A percentile compares a stretch with the other conserved stretches of the same genome.
phyloP scores from a whole-genome alignment of 1,284 basidiomycete genomes.

The Ceratobasidium sp. region DNA sequence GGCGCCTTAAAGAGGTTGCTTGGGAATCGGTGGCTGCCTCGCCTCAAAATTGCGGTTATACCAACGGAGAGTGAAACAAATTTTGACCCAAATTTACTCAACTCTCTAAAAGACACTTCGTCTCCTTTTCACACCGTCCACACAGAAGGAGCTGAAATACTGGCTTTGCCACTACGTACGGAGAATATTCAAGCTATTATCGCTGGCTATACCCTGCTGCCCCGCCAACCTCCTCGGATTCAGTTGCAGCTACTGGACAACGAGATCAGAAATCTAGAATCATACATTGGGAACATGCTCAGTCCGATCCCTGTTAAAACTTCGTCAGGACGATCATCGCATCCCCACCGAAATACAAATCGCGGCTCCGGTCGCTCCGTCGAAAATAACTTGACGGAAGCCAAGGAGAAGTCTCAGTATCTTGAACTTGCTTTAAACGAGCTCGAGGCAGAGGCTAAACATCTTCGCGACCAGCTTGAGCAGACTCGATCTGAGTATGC shows the following conservation, averaged over 20 bases:
- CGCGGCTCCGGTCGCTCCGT: neutral
- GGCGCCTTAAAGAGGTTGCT: neutral
- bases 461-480: neutral
- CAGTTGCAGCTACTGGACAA: neutral
- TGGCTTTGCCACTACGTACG: neutral
- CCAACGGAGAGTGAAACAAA: neutral
- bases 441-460: neutral
- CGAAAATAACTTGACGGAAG: neutral
- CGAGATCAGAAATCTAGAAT: neutral
- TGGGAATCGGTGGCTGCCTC: neutral
- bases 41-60: constrained; percentile 11
- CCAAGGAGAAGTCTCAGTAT: neutral
- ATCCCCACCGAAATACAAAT: neutral
- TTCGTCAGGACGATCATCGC: neutral
- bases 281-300: neutral
- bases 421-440: constrained; percentile 20
- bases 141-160: neutral
- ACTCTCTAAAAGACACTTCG: neutral
- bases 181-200: neutral
- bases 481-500: constrained; percentile 23
- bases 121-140: constrained; percentile 24
- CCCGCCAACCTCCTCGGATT: neutral
- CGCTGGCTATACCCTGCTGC: neutral
- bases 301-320: no score
- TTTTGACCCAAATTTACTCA: neutral